A percentile compares a stretch with the other conserved stretches of the same genome.
These are phyloP conservation scores for Hypoxylon sp. DNA, from an alignment of 2,329 filamentous ascomycete species.

Conservation along the genomic window DNA sequence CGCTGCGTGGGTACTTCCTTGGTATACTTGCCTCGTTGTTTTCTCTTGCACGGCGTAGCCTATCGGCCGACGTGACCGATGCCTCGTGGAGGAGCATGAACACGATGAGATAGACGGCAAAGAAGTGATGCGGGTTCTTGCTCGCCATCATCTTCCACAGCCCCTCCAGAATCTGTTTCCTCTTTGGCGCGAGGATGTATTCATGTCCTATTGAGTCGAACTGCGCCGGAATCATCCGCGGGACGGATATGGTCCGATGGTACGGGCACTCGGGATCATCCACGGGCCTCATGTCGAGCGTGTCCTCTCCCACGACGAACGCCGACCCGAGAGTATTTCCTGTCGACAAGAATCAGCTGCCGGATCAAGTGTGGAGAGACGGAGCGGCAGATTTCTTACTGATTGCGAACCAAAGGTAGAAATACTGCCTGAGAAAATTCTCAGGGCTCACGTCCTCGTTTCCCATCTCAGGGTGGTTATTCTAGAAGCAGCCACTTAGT, in stretches of 20 bases:
- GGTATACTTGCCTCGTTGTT: slow-evolving; percentile 45
- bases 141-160: slow-evolving; percentile 43
- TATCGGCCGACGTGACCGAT: slow-evolving; percentile 49
- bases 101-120: slow-evolving; percentile 43
- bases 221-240: slow-evolving; percentile 45
- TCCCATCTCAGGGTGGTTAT: slow-evolving; percentile 7
- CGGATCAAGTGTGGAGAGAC: neutral
- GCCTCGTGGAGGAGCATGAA: slow-evolving; percentile 50
- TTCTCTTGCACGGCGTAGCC: slow-evolving; percentile 51
- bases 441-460: slow-evolving; percentile 41
- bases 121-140: slow-evolving; percentile 41
- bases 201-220: slow-evolving; percentile 43
- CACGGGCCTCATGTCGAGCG: slow-evolving; percentile 51
- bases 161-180: slow-evolving; percentile 39
- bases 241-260: slow-evolving; percentile 46
- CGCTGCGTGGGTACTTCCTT: neutral
- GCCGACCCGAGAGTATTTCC: slow-evolving; percentile 56
- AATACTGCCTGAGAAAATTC: slow-evolving; percentile 51
- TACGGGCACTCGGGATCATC: slow-evolving; percentile 50
- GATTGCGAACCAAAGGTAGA: slow-evolving; percentile 57
- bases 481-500: slow-evolving; percentile 15
- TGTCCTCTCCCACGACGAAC: slow-evolving; percentile 52
- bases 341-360: slow-evolving; percentile 33
- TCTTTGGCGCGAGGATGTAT: slow-evolving; percentile 32
- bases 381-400: slow-evolving; percentile 48